Evolutionary conservation across 768 basidiomycete genomes (phyloP).

Genomic region (Phanerochaete sordida): DNA sequence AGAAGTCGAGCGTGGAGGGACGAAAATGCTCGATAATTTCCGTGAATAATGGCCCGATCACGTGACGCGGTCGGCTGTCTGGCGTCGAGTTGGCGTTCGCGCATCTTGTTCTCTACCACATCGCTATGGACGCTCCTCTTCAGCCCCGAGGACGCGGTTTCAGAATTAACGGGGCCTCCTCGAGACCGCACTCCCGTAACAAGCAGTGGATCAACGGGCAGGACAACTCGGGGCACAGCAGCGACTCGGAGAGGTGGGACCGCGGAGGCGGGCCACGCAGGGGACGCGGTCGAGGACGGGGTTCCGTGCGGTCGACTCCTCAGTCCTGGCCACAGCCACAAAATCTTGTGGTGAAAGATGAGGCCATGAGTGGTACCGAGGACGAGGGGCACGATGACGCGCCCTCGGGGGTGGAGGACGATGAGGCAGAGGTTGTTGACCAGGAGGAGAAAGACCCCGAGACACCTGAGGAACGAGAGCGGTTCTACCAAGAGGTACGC

Average conservation of each 20-base stretch:
- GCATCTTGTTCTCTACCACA: background rate
- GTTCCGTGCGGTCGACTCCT: slow-evolving; percentile 36
- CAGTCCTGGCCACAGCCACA: slow-evolving; percentile 22
- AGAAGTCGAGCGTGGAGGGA: background rate
- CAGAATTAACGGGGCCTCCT: slow-evolving; percentile 9
- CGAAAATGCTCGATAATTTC: background rate
- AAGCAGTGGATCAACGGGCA: slow-evolving; percentile 59
- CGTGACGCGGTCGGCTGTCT: background rate
- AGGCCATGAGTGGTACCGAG: slow-evolving; percentile 26
- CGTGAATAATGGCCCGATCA: background rate
- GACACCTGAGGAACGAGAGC: slow-evolving; percentile 60
- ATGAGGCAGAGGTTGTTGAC: slow-evolving; percentile 19
- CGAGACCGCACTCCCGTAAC: slow-evolving; percentile 43
- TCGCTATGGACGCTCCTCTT: slow-evolving; percentile 10
- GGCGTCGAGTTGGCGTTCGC: background rate
- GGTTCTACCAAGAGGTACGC: slow-evolving; percentile 70
- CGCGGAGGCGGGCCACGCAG: slow-evolving; percentile 52
- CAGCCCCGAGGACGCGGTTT: slow-evolving; percentile 12
- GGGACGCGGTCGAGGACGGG: slow-evolving; percentile 39
- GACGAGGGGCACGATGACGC: slow-evolving; percentile 31
- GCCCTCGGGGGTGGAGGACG: slow-evolving; percentile 27
- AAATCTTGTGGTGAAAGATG: slow-evolving; percentile 23
- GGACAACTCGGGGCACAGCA: slow-evolving; percentile 33
- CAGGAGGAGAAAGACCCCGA: slow-evolving; percentile 50
- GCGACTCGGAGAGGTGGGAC: slow-evolving; percentile 59